Evolutionary conservation across 176 grass and related monocot genomes (phyloP).

Genomic region (Oryza glaberrima): DNA sequence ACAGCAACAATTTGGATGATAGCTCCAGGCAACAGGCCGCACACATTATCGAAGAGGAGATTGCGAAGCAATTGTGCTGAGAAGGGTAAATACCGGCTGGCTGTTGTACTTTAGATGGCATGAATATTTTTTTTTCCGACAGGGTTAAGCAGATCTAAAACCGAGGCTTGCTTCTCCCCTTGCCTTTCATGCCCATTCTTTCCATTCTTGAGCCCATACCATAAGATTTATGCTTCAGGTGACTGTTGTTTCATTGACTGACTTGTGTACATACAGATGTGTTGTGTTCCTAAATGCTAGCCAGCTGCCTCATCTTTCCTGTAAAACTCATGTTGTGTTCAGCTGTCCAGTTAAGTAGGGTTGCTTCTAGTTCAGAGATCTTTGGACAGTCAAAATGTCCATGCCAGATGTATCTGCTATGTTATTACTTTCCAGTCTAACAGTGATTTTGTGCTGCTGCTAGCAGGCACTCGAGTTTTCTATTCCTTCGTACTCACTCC

Average conservation of each 20-base stretch:
- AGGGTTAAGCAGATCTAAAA: conserved; percentile 35
- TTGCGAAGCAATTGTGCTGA: conserved; percentile 47
- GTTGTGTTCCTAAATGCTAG: conserved; percentile 13
- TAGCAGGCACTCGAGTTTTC: not conserved
- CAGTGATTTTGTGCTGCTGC: not conserved
- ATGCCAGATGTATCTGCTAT: not conserved
- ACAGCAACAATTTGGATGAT: conserved; percentile 34
- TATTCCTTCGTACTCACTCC: not conserved
- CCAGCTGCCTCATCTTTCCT: not conserved
- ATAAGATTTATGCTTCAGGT: not conserved
- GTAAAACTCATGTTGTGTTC: not conserved
- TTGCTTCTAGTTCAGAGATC: not conserved
- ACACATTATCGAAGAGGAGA: conserved; percentile 55
- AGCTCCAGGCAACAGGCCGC: conserved; percentile 50
- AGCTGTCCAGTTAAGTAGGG: not conserved
- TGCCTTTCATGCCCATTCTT: conserved; percentile 39
- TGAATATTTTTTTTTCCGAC: conserved; percentile 31
- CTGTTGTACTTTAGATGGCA: conserved; percentile 41
- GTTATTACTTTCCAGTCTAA: not conserved
- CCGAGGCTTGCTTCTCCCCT: conserved; percentile 33
- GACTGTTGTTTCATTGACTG: not conserved
- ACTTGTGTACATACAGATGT: conserved; percentile 26
- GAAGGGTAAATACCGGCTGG: conserved; percentile 36
- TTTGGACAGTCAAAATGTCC: not conserved
- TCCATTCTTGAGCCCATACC: not conserved